A percentile compares a stretch with the other conserved stretches of the same genome.
These are phyloP conservation scores for Fusarium piperis DNA, from an alignment of 2,329 filamentous ascomycete species.

Conservation along the genomic window DNA sequence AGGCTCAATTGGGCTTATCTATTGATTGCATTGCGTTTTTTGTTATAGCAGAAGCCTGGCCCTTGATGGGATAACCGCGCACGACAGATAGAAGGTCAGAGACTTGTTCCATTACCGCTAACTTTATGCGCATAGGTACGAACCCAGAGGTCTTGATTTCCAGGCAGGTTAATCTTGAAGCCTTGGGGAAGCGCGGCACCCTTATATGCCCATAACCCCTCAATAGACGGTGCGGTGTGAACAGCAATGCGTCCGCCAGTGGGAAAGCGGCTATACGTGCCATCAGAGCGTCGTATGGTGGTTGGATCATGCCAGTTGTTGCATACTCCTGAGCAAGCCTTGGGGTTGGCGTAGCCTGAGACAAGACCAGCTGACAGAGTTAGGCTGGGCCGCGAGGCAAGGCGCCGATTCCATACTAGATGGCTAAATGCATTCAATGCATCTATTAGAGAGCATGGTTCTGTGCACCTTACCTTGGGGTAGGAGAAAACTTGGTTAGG, in stretches of 20 bases:
- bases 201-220: constrained; percentile 54
- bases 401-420: too few species aligned
- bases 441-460: too few species aligned
- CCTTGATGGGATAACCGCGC: too few species aligned
- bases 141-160: constrained; percentile 58
- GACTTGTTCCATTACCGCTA: too few species aligned
- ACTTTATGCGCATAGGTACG: not conserved
- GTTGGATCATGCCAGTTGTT: constrained; percentile 51
- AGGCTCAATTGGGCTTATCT: not conserved
- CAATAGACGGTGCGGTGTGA: constrained; percentile 48
- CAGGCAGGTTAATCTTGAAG: constrained; percentile 51
- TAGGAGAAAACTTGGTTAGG: too few species aligned
- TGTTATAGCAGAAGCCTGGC: too few species aligned
- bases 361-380: not conserved
- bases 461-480: too few species aligned
- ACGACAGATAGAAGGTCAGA: too few species aligned
- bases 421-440: too few species aligned
- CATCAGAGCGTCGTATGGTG: constrained; percentile 51
- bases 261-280: constrained; percentile 55
- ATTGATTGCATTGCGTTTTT: constrained; percentile 6
- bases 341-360: constrained; percentile 42
- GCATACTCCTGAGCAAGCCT: constrained; percentile 51
- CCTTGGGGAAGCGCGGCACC: constrained; percentile 51
- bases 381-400: too few species aligned
- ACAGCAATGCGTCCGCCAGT: constrained; percentile 54